Conservation (phyloP, 1,284 basidiomycete species). For the Ustilago vetiveriae region DNA sequence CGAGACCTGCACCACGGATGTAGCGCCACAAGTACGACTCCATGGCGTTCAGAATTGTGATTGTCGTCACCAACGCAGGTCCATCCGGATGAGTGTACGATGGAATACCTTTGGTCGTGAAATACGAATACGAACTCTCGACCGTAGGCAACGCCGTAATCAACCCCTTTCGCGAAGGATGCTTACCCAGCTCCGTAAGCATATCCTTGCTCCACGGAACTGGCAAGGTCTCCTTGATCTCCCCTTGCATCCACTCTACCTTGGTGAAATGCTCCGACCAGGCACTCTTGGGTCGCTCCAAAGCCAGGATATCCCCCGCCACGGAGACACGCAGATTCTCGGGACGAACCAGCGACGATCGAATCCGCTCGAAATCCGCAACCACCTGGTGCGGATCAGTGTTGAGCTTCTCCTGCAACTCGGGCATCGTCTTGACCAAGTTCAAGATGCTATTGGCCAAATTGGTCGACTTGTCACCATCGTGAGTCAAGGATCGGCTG, state of each 20-base stretch:
- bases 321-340: slow-evolving; percentile 86
- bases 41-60: slow-evolving; percentile 88
- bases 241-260: slow-evolving; percentile 9
- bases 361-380: slow-evolving; percentile 52
- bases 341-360: slow-evolving; percentile 70
- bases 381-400: slow-evolving; percentile 49
- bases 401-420: slow-evolving; percentile 75
- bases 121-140: slow-evolving; percentile 87
- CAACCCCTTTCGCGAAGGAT: slow-evolving; percentile 77
- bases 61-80: slow-evolving; percentile 83
- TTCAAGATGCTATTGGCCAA: slow-evolving; percentile 78
- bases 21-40: slow-evolving; percentile 89
- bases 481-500: slow-evolving; percentile 76
- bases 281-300: slow-evolving; percentile 76
- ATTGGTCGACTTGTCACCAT: slow-evolving; percentile 77
- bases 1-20: slow-evolving; percentile 69
- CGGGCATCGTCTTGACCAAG: slow-evolving; percentile 82
- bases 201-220: slow-evolving; percentile 78
- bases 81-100: slow-evolving; percentile 77
- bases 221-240: slow-evolving; percentile 71
- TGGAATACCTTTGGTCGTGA: slow-evolving; percentile 76
- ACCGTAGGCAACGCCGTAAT: slow-evolving; percentile 90
- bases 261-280: slow-evolving; percentile 29
- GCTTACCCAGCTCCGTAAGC: slow-evolving; percentile 78
- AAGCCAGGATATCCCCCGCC: slow-evolving; percentile 80